A percentile compares a stretch with the other conserved stretches of the same genome.
phyloP scores from a whole-genome alignment of 495 filamentous ascomycete species.

The Aspergillus ellipticus region DNA sequence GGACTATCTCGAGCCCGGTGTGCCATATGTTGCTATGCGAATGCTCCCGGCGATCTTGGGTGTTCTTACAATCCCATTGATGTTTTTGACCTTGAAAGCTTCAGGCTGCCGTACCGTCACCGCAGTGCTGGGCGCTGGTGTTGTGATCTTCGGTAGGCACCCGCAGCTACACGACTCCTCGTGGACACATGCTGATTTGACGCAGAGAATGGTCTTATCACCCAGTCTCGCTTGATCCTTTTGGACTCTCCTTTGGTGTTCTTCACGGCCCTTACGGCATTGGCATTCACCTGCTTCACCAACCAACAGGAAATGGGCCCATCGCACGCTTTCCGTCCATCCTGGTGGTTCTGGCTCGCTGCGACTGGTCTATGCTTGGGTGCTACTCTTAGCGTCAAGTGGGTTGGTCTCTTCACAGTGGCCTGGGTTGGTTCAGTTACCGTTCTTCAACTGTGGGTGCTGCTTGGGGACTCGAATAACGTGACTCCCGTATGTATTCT shows the following conservation, averaged over 20 bases:
- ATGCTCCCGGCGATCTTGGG: conserved; percentile 86
- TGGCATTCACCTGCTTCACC: conserved; percentile 88
- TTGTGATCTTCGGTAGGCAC: conserved; percentile 81
- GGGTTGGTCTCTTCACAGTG: conserved; percentile 98
- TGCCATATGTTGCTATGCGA: conserved; percentile 98
- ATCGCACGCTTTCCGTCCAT: conserved; percentile 73
- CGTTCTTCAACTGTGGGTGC: conserved; percentile 85
- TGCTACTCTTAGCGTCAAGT: conserved; percentile 93
- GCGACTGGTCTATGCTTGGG: conserved; percentile 84
- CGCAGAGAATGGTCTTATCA: conserved; percentile 88
- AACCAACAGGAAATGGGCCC: conserved; percentile 96
- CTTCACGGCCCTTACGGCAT: conserved; percentile 86
- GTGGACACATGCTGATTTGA: conserved; percentile 7
- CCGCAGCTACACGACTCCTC: conserved; percentile 1
- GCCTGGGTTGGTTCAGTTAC: conserved; percentile 96
- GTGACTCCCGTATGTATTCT: conserved; percentile 62
- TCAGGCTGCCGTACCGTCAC: conserved; percentile 82
- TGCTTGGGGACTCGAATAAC: conserved; percentile 81
- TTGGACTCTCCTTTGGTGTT: conserved; percentile 93
- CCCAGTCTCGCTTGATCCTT: conserved; percentile 91
- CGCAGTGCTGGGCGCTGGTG: conserved; percentile 72
- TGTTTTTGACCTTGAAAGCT: conserved; percentile 92
- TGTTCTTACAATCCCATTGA: conserved; percentile 79
- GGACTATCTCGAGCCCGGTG: conserved; percentile 90
- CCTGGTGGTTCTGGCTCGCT: conserved; percentile 97